A percentile compares a stretch with the other conserved stretches of the same genome.
Conservation (phyloP, 1,139 yeast genomes). For the Maudiozyma humilis region DNA sequence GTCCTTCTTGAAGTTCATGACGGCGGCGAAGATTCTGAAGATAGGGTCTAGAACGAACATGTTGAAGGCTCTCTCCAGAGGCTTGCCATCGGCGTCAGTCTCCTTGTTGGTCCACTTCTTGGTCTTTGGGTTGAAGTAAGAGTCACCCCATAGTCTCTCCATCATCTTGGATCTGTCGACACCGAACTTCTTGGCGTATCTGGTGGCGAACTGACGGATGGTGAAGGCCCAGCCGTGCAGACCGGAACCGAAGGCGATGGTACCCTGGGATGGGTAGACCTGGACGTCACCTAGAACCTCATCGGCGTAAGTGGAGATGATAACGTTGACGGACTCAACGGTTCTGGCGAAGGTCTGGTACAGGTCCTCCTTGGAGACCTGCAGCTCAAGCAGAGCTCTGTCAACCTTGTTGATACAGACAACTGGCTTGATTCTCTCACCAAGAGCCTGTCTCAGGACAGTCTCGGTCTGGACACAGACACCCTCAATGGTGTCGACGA, state of each 20-base stretch:
- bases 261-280: conserved; percentile 98
- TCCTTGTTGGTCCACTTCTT: conserved; percentile 98
- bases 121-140: conserved; percentile 99
- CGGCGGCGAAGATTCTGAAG: conserved; percentile 91
- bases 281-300: conserved; percentile 88
- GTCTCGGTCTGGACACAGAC: conserved; percentile 99
- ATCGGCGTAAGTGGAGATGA: conserved; percentile 92
- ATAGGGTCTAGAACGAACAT: conserved; percentile 98
- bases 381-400: conserved; percentile 98
- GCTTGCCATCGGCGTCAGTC: conserved; percentile 91
- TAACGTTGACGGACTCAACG: conserved; percentile 97
- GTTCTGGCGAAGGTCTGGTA: conserved; percentile 98
- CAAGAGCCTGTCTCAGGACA: conserved; percentile 97
- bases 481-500: conserved; percentile 99
- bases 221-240: conserved; percentile 99
- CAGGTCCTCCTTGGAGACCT: conserved; percentile 97
- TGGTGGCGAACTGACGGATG: conserved; percentile 95
- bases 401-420: conserved; percentile 98
- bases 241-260: conserved; percentile 99
- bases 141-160: conserved; percentile 99
- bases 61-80: conserved; percentile 98
- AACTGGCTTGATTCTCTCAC: conserved; percentile 99
- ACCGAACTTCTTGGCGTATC: conserved; percentile 99
- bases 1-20: conserved; percentile 96
- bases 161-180: conserved; percentile 96